Percentiles rank a stretch among this genome's conserved stretches.
These are phyloP conservation scores for Ogataea trehaloabstinens DNA, from an alignment of 805 yeast genomes.

Conservation along the genomic window DNA sequence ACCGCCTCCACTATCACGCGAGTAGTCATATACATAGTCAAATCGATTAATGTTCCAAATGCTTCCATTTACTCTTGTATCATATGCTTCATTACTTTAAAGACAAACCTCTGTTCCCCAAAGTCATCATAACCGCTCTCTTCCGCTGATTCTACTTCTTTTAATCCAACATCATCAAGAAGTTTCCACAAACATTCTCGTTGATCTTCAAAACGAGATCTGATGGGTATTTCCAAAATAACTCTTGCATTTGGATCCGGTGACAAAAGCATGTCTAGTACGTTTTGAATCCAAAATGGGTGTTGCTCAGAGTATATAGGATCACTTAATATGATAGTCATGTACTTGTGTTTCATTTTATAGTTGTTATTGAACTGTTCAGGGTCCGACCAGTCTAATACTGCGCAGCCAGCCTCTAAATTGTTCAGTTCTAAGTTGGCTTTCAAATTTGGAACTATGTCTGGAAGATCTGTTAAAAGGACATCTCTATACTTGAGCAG, in stretches of 20 bases:
- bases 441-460: constrained; percentile 65
- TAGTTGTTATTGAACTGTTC: constrained; percentile 24
- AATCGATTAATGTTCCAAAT: not conserved
- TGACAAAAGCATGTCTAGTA: constrained; percentile 50
- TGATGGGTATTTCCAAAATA: constrained; percentile 71
- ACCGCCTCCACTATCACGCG: not conserved
- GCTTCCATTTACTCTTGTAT: not conserved
- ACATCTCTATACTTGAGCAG: constrained; percentile 46
- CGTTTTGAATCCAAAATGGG: constrained; percentile 67
- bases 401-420: constrained; percentile 32
- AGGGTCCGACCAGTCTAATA: constrained; percentile 80
- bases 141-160: constrained; percentile 35
- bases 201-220: constrained; percentile 64
- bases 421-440: constrained; percentile 59
- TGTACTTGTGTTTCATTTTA: constrained; percentile 33
- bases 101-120: constrained; percentile 65
- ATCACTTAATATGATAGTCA: constrained; percentile 74
- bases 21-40: not conserved
- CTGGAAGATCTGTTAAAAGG: constrained; percentile 73
- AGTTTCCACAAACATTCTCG: constrained; percentile 59
- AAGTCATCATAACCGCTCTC: constrained; percentile 84
- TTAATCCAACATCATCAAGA: constrained; percentile 37
- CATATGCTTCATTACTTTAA: constrained; percentile 35
- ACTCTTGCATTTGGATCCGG: constrained; percentile 40
- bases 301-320: constrained; percentile 85